phyloP scores from a whole-genome alignment of 2,329 filamentous ascomycete species.

The Elsinoe ampelina region DNA sequence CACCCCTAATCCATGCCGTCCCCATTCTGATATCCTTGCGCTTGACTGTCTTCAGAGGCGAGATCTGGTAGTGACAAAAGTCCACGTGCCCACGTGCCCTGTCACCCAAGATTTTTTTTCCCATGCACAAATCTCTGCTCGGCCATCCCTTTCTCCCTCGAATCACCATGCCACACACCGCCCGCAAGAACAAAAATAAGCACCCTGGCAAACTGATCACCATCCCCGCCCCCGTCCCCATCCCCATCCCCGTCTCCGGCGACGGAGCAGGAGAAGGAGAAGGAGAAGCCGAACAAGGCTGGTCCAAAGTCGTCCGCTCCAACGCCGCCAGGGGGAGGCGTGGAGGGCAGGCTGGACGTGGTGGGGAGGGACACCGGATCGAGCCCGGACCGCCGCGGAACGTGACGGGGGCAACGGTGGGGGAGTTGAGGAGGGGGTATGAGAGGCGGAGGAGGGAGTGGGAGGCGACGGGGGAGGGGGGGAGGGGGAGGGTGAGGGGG shows the following conservation, averaged over 20 bases:
- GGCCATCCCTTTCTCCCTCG: background rate
- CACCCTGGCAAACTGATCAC: conserved; percentile 1
- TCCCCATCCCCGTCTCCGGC: no score
- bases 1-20: no score
- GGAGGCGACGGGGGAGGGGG: background rate
- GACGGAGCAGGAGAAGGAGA: background rate
- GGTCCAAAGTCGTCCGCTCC: conserved; percentile 12
- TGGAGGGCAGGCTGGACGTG: background rate
- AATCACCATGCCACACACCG: conserved; percentile 15
- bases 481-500: conserved; percentile 1
- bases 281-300: no score
- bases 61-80: no score
- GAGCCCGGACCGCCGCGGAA: conserved; percentile 6
- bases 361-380: background rate
- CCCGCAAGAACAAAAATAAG: conserved; percentile 6
- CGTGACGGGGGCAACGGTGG: conserved; percentile 6
- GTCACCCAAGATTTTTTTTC: no score
- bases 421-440: conserved; percentile 13
- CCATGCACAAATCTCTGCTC: no score
- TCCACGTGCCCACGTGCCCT: background rate
- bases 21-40: no score
- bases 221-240: no score
- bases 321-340: background rate
- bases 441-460: conserved; percentile 9
- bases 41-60: no score